phyloP scores from a whole-genome alignment of 495 filamentous ascomycete species.

The Neurospora sp. region DNA sequence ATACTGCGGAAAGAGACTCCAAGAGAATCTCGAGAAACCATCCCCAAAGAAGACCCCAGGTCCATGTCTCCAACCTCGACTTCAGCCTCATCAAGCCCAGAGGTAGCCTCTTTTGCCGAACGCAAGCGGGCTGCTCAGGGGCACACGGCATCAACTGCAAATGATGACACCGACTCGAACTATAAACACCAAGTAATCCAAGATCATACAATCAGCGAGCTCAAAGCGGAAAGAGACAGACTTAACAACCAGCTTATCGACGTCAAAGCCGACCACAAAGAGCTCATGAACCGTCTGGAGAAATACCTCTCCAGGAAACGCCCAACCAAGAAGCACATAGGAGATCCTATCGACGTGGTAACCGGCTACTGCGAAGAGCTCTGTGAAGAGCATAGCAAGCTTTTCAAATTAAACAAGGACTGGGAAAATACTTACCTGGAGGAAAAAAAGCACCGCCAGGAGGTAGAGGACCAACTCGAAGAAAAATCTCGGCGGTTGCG shows the following conservation, averaged over 20 bases:
- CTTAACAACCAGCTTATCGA: neutral
- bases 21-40: neutral
- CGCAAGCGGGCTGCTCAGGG: neutral
- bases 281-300: neutral
- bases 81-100: neutral
- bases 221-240: neutral
- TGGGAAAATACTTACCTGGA: accelerated
- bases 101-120: neutral
- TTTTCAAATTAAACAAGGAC: neutral
- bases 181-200: neutral
- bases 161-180: neutral
- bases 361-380: neutral
- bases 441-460: neutral
- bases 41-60: neutral
- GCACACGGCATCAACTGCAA: neutral
- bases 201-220: neutral
- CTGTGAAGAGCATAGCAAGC: neutral
- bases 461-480: neutral
- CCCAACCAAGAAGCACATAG: neutral
- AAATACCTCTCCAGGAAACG: neutral
- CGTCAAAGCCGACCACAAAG: neutral
- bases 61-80: neutral
- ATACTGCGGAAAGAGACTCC: neutral
- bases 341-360: neutral
- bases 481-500: neutral